These are phyloP conservation scores for Candida ovalis DNA, from an alignment of 805 yeast species.

Conservation along the genomic window DNA sequence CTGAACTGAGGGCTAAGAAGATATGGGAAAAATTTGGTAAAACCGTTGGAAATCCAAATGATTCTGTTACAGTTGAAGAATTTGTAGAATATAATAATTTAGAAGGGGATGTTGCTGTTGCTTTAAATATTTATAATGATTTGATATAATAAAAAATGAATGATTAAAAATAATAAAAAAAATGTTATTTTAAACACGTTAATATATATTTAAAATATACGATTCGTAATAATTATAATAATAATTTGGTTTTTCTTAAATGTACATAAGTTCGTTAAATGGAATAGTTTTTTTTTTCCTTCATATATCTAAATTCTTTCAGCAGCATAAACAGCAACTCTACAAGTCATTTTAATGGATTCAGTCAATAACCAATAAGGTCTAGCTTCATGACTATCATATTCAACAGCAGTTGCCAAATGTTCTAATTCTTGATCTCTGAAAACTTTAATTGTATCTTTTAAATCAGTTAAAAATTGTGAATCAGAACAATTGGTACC, in stretches of 20 bases:
- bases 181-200: background rate
- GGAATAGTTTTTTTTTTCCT: too few species aligned
- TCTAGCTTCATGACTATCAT: constrained; percentile 89
- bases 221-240: background rate
- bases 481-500: constrained; percentile 33
- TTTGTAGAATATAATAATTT: constrained; percentile 76
- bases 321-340: constrained; percentile 88
- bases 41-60: constrained; percentile 65
- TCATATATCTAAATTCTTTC: constrained; percentile 74
- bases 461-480: constrained; percentile 55
- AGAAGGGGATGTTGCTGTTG: constrained; percentile 72
- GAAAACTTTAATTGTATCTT: constrained; percentile 63
- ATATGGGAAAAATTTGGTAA: constrained; percentile 48
- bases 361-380: constrained; percentile 90
- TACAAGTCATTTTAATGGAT: constrained; percentile 75
- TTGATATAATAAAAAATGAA: constrained; percentile 16
- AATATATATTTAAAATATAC: background rate
- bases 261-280: background rate
- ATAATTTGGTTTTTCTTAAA: background rate
- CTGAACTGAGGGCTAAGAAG: constrained; percentile 81
- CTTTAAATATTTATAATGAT: constrained; percentile 54
- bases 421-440: constrained; percentile 96
- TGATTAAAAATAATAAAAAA: background rate
- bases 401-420: constrained; percentile 85
- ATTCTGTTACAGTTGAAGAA: constrained; percentile 74